Percentiles rank a stretch among this genome's conserved stretches.
Conservation (phyloP, 768 basidiomycete species). For the Lactarius hatsudake region DNA sequence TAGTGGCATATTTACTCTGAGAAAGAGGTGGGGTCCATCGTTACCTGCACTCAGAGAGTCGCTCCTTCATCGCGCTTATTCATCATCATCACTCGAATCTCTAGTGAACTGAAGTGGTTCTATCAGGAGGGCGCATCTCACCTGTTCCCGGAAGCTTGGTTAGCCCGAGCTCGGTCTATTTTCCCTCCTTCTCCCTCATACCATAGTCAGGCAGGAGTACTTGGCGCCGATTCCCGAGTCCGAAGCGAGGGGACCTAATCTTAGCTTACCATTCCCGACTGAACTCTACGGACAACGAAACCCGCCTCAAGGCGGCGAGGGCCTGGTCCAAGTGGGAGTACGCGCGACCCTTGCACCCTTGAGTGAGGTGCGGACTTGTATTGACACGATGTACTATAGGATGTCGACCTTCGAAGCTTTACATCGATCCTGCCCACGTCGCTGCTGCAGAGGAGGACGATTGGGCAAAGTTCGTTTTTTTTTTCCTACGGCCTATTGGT, state of each 20-base stretch:
- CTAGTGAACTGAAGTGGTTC: conserved; percentile 85
- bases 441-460: conserved; percentile 66
- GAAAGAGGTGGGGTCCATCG: conserved; percentile 55
- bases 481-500: not conserved
- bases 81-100: not conserved
- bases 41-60: not conserved
- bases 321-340: conserved; percentile 93
- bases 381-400: conserved; percentile 39
- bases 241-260: conserved; percentile 80
- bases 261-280: conserved; percentile 81
- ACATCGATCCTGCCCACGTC: conserved; percentile 65
- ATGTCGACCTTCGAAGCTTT: conserved; percentile 82
- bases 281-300: conserved; percentile 65
- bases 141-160: conserved; percentile 89
- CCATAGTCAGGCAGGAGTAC: conserved; percentile 69
- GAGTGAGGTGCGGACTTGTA: not conserved
- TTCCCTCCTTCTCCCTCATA: not conserved
- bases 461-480: conserved; percentile 63
- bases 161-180: not conserved
- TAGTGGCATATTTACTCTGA: conserved; percentile 86
- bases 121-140: conserved; percentile 85
- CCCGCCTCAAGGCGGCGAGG: conserved; percentile 65
- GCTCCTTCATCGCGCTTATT: not conserved
- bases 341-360: conserved; percentile 34
- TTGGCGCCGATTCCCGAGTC: conserved; percentile 74